Conservation (phyloP, 2,329 filamentous ascomycete genomes). For the Macrophomina phaseolina region DNA sequence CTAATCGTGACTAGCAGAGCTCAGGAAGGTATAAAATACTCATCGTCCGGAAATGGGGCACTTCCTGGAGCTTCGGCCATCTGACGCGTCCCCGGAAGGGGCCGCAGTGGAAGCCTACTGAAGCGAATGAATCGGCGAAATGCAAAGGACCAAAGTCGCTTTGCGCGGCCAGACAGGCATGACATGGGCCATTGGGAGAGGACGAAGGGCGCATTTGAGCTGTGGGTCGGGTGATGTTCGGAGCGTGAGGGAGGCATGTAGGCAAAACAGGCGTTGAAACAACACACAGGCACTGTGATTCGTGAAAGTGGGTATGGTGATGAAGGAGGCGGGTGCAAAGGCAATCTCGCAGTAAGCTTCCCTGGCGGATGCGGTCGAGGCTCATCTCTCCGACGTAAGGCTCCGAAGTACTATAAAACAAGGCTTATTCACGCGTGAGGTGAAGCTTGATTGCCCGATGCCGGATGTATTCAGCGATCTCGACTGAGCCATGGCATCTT, state of each 20-base stretch:
- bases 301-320: neutral
- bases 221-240: neutral
- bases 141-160: neutral
- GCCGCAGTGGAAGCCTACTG: neutral
- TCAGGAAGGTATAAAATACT: neutral
- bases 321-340: neutral
- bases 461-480: neutral
- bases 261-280: constrained; percentile 8
- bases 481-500: neutral
- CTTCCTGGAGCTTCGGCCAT: neutral
- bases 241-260: neutral
- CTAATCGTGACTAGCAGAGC: neutral
- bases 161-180: constrained; percentile 5
- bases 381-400: neutral
- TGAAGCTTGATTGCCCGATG: constrained; percentile 3
- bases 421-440: constrained; percentile 3
- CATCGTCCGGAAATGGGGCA: neutral
- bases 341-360: neutral
- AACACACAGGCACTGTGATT: neutral
- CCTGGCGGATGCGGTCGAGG: neutral
- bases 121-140: neutral
- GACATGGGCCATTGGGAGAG: constrained; percentile 3
- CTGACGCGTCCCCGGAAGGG: constrained; percentile 16
- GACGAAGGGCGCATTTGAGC: neutral
- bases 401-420: neutral